Evolutionary conservation across 345 rosid genomes (phyloP).

Genomic region (Reutealis trisperma): DNA sequence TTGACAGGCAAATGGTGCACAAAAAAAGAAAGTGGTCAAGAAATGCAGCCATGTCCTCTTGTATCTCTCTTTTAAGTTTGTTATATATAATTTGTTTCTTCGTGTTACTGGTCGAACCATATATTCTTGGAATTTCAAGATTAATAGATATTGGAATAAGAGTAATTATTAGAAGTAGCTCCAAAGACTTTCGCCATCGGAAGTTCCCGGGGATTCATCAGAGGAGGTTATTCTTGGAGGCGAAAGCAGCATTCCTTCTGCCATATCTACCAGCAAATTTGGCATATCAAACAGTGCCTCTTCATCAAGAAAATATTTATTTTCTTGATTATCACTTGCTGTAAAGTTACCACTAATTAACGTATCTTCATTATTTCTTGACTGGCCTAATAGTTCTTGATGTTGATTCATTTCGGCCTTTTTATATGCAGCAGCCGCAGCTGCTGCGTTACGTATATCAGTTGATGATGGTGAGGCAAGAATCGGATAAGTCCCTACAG

Average conservation of each 20-base stretch:
- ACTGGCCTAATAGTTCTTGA: neutral
- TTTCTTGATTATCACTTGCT: constrained; percentile 11
- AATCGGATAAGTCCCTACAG: constrained; percentile 51
- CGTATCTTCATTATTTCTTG: neutral
- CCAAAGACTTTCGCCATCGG: constrained; percentile 69
- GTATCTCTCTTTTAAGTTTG: neutral
- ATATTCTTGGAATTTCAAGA: neutral
- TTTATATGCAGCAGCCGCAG: constrained; percentile 53
- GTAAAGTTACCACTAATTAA: neutral
- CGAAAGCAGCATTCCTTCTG: constrained; percentile 83
- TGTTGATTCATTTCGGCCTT: constrained; percentile 24
- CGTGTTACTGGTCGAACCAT: neutral
- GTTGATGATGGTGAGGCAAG: constrained; percentile 57
- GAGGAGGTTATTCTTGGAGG: constrained; percentile 70
- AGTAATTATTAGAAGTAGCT: constrained; percentile 35
- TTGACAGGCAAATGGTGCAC: neutral
- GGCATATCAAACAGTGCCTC: constrained; percentile 84
- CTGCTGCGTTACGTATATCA: constrained; percentile 70
- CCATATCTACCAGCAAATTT: constrained; percentile 81
- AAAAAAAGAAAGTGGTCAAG: neutral
- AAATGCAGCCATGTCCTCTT: constrained; percentile 8
- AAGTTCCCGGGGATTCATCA: constrained; percentile 62
- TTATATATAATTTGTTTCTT: neutral
- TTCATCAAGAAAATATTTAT: constrained; percentile 55
- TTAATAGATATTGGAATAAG: neutral